phyloP scores from a whole-genome alignment of 2,329 filamentous ascomycete species.

The Stagonosporopsis cucurbitacearum region DNA sequence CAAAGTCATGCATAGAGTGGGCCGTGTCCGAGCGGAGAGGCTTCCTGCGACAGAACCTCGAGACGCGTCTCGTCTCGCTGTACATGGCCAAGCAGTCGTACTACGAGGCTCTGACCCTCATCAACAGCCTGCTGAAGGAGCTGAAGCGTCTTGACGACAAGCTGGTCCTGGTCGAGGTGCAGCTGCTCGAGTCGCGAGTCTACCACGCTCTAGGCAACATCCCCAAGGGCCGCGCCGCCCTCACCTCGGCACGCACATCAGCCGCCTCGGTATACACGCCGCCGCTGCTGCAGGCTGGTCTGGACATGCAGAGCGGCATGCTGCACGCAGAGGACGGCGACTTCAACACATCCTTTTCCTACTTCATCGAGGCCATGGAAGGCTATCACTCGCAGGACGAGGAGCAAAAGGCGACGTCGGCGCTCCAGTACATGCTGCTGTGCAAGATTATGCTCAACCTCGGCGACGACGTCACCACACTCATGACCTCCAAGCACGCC shows the following conservation, averaged over 20 bases:
- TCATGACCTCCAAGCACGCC: conserved; percentile 96
- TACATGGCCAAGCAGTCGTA: conserved; percentile 98
- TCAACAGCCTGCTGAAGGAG: conserved; percentile 94
- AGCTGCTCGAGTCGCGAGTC: conserved; percentile 93
- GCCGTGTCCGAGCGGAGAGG: conserved; percentile 91
- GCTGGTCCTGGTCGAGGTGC: conserved; percentile 95
- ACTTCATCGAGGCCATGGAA: conserved; percentile 98
- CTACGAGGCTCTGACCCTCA: conserved; percentile 94
- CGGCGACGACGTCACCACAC: conserved; percentile 91
- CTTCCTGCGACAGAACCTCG: conserved; percentile 97
- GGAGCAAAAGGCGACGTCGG: conserved; percentile 86
- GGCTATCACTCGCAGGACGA: conserved; percentile 96
- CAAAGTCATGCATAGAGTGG: conserved; percentile 99
- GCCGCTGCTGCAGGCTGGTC: conserved; percentile 88
- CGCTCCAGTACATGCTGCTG: conserved; percentile 98
- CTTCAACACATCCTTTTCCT: conserved; percentile 98
- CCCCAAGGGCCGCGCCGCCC: conserved; percentile 89
- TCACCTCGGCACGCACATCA: conserved; percentile 92
- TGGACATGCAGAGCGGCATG: conserved; percentile 99
- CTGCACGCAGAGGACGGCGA: conserved; percentile 98
- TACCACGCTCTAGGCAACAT: conserved; percentile 98
- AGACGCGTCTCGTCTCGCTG: conserved; percentile 90
- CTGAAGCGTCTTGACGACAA: conserved; percentile 98
- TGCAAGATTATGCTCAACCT: conserved; percentile 99
- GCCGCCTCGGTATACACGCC: conserved; percentile 98